Base-by-base conservation (phyloP, 2,329 filamentous ascomycete genomes). In the Elsinoe ampelina region DNA sequence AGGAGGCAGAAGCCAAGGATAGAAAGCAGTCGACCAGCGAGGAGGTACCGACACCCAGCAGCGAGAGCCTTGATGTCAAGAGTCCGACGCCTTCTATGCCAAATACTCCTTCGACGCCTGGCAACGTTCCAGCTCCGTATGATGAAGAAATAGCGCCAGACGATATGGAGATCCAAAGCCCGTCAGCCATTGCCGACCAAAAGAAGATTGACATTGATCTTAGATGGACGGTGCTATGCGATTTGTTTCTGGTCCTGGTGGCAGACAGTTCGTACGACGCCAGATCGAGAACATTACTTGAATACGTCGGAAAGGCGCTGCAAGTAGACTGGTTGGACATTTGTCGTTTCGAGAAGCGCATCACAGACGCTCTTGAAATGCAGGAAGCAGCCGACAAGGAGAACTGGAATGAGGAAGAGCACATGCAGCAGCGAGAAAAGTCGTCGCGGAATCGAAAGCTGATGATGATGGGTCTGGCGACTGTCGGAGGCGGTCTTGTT, bases 321-420 rank as follows among this genome's bases (percentile, higher is more conserved):
- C 83, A 87, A 41, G 85, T 98, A 6, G 80, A 85, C 11, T 95
- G 89, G 89, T 77, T 95, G 55, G 93, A 98, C 62, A 95, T 97
- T 58, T 95, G 90, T 71, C 84, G 89, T 38, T 98, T 98, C 66
- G 93, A 98, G 73, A 97, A 96, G 73, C 86, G 90, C 55, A 89
- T 98, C 5, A 96, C 93, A 6, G 93, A 98, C 71, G 90, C 93
- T 1, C 76, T 98, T 19, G 93, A 98, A 71, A 57, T 98, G 89
- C 92, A 97, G 72, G 90, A 97, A 70, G 84, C 87, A 47, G 89
- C 89, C 5, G 87, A 90, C 61, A 95, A 92, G 66, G 93, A 98
- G 72, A 95, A 92, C 61, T 98, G 93, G 93, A 95, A 96, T 63
- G 93, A 98, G 70, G 86, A 93, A 10, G 89, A 95, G 62, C 90